These are phyloP conservation scores for Trichoderma citrinoviride DNA, from an alignment of 2,329 filamentous ascomycete species.

Conservation along the genomic window DNA sequence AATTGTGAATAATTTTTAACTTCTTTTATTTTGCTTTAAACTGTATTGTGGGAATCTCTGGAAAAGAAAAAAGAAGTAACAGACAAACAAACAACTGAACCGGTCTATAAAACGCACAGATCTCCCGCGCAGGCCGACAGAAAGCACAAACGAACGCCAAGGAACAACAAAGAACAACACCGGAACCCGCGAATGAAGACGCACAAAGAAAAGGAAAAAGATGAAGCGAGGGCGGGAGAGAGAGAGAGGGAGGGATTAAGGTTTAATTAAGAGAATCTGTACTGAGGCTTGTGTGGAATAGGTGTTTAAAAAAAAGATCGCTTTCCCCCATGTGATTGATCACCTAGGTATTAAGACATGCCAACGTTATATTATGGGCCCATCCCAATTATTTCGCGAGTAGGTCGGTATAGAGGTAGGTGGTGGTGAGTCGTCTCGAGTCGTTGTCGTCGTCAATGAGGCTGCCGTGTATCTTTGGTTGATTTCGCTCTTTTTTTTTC, in stretches of 20 bases:
- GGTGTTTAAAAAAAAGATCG: conserved; percentile 15
- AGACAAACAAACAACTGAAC: background rate
- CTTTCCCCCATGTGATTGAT: conserved; percentile 9
- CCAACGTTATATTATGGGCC: conserved; percentile 12
- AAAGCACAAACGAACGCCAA: background rate
- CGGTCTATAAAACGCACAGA: background rate
- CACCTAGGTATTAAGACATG: conserved; percentile 8
- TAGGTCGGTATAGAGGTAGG: background rate
- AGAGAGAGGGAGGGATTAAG: background rate
- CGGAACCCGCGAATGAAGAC: background rate
- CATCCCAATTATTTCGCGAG: background rate
- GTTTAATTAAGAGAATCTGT: background rate
- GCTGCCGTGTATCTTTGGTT: background rate
- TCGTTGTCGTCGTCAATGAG: conserved; percentile 8
- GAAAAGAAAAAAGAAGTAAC: background rate
- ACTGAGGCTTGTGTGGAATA: background rate
- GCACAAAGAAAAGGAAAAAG: background rate
- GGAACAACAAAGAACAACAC: background rate
- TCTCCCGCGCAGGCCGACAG: background rate
- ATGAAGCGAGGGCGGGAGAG: background rate
- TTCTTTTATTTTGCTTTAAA: background rate
- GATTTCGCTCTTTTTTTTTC: background rate
- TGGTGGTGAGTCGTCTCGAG: conserved; percentile 7
- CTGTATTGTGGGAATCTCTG: conserved; percentile 5
- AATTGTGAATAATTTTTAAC: background rate